These are phyloP conservation scores for Lepiota venenata DNA, from an alignment of 768 basidiomycete species.

Conservation along the genomic window DNA sequence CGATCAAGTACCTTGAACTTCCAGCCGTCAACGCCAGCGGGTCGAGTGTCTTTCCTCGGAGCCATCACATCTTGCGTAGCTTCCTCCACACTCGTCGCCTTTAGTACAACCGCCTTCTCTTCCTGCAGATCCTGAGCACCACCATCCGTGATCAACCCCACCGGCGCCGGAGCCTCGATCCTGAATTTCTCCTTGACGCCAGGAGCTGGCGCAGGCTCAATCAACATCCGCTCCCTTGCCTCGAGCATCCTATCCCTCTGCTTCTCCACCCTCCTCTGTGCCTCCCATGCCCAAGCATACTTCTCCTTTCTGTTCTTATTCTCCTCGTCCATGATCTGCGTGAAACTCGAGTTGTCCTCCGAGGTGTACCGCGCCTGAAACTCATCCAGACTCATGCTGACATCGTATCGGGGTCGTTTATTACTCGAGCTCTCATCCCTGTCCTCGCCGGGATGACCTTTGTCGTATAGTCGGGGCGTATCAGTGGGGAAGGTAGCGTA, in stretches of 20 bases:
- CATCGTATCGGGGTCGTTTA: slow-evolving; percentile 61
- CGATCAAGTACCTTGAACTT: slow-evolving; percentile 59
- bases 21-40: slow-evolving; percentile 78
- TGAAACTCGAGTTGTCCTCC: slow-evolving; percentile 97
- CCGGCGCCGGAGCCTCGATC: slow-evolving; percentile 57
- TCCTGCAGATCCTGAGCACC: slow-evolving; percentile 20
- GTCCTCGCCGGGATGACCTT: slow-evolving; percentile 20
- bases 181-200: slow-evolving; percentile 67
- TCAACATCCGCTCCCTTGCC: slow-evolving; percentile 63
- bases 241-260: slow-evolving; percentile 65
- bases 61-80: slow-evolving; percentile 65
- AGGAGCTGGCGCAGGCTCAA: slow-evolving; percentile 51
- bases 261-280: slow-evolving; percentile 75
- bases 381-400: slow-evolving; percentile 65
- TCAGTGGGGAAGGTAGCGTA: slow-evolving; percentile 56
- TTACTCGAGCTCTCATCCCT: slow-evolving; percentile 35
- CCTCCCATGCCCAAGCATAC: slow-evolving; percentile 94
- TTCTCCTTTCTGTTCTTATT: slow-evolving; percentile 77
- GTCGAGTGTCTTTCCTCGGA: slow-evolving; percentile 66
- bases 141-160: slow-evolving; percentile 48
- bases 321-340: slow-evolving; percentile 87
- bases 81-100: slow-evolving; percentile 21
- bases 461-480: slow-evolving; percentile 49
- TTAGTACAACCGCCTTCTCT: slow-evolving; percentile 21
- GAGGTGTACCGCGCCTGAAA: slow-evolving; percentile 95